A percentile compares a stretch with the other conserved stretches of the same genome.
These are phyloP conservation scores for Clarireedia paspali DNA, from an alignment of 2,329 filamentous ascomycete species.

Conservation along the genomic window DNA sequence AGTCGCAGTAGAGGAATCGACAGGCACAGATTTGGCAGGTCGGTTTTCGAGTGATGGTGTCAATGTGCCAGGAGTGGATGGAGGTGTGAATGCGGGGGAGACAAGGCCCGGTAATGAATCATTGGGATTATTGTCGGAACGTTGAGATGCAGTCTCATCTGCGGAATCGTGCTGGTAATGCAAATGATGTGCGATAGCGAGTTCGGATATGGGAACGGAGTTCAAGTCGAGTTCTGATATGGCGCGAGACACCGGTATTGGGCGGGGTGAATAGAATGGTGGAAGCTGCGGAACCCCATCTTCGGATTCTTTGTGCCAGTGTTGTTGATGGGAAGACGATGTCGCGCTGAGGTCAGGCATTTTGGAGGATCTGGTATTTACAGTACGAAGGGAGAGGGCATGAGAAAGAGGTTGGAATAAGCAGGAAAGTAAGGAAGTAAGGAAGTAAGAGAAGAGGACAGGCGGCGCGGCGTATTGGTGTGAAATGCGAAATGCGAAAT, in stretches of 20 bases:
- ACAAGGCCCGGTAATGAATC: slow-evolving; percentile 46
- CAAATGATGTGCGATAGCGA: slow-evolving; percentile 9
- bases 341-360: slow-evolving; percentile 15
- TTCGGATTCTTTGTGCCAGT: slow-evolving; percentile 17
- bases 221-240: slow-evolving; percentile 30
- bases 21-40: slow-evolving; percentile 34
- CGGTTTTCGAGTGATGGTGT: slow-evolving; percentile 38
- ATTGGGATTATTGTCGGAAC: neutral
- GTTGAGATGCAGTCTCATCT: slow-evolving; percentile 2
- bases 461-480: neutral
- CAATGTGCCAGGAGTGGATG: slow-evolving; percentile 51
- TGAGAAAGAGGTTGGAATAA: neutral
- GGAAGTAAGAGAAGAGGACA: neutral
- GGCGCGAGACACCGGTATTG: slow-evolving; percentile 28
- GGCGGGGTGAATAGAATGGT: slow-evolving; percentile 30
- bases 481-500: too few relatives aligned
- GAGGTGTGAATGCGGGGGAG: slow-evolving; percentile 78
- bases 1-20: slow-evolving; percentile 46
- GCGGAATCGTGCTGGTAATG: slow-evolving; percentile 7
- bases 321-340: slow-evolving; percentile 1
- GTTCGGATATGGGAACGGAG: slow-evolving; percentile 11
- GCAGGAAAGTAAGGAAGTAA: neutral
- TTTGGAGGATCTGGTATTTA: neutral
- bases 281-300: slow-evolving; percentile 24
- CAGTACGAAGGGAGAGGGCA: neutral